Evolutionary conservation across 805 yeast genomes (phyloP).

Genomic region (Schizosaccharomyces japonicus): DNA sequence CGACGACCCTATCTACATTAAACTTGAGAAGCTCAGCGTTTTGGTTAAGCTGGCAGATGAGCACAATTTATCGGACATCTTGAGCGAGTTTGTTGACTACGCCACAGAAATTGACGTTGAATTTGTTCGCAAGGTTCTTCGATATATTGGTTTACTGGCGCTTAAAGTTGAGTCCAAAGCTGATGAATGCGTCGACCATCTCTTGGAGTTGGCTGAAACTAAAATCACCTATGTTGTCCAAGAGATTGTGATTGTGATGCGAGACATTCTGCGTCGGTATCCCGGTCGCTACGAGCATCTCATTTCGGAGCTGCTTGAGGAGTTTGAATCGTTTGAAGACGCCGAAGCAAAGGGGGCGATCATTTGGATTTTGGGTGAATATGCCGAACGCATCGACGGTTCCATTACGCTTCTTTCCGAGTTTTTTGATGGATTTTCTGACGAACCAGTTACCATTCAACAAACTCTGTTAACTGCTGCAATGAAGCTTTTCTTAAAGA

Average conservation of each 20-base stretch:
- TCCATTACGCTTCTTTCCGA: constrained; percentile 20
- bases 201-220: constrained; percentile 40
- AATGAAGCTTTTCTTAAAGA: constrained; percentile 43
- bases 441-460: constrained; percentile 59
- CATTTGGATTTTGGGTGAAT: constrained; percentile 71
- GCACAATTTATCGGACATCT: constrained; percentile 33
- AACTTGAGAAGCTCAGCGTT: constrained; percentile 81
- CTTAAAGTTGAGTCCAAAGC: constrained; percentile 47
- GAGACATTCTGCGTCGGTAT: constrained; percentile 19
- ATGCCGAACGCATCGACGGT: constrained; percentile 27
- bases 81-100: constrained; percentile 63
- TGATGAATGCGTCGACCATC: constrained; percentile 37
- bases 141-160: constrained; percentile 79
- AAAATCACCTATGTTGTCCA: constrained; percentile 56
- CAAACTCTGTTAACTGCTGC: constrained; percentile 51
- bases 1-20: constrained; percentile 77
- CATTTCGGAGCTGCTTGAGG: constrained; percentile 22
- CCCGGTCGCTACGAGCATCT: constrained; percentile 32
- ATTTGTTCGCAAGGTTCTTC: constrained; percentile 69
- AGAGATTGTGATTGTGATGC: constrained; percentile 48
- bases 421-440: constrained; percentile 27
- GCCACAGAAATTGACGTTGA: constrained; percentile 73
- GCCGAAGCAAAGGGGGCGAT: constrained; percentile 57
- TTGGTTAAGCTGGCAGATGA: constrained; percentile 55
- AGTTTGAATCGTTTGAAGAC: constrained; percentile 40